Percentiles rank a stretch among this genome's conserved stretches.
phyloP scores from a whole-genome alignment of 345 rosid genomes.

The Populus ilicifolia region DNA sequence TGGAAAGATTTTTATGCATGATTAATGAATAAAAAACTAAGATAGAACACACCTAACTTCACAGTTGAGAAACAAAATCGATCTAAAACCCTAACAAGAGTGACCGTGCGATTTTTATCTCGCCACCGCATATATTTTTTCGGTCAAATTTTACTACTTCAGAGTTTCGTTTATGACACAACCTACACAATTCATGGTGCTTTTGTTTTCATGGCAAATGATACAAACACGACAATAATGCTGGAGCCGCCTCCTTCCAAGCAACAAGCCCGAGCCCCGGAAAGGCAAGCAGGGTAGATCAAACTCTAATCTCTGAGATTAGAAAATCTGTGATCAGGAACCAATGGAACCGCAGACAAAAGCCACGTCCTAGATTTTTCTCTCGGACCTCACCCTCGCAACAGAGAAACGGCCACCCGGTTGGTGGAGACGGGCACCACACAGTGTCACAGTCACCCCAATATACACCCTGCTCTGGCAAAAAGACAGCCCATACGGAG shows the following conservation, averaged over 20 bases:
- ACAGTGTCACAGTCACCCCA: neutral
- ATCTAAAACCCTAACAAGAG: too few relatives aligned
- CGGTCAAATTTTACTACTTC: too few relatives aligned
- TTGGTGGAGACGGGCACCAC: conserved; percentile 9
- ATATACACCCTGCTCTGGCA: too few relatives aligned
- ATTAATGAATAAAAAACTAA: too few relatives aligned
- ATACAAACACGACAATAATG: neutral
- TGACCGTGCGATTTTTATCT: too few relatives aligned
- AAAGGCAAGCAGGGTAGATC: neutral
- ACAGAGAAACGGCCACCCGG: neutral
- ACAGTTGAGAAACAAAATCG: too few relatives aligned
- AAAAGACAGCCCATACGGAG: neutral
- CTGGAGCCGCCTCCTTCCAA: neutral
- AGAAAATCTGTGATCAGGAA: neutral
- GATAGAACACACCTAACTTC: too few relatives aligned
- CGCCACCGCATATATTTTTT: too few relatives aligned
- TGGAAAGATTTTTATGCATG: too few relatives aligned
- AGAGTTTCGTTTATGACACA: too few relatives aligned
- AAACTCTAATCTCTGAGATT: neutral
- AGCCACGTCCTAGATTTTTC: neutral
- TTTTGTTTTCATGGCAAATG: neutral
- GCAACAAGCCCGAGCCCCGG: neutral
- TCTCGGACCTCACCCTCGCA: neutral
- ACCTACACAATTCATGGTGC: neutral
- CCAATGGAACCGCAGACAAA: neutral